Percentiles rank a stretch among this genome's conserved stretches.
phyloP scores from a whole-genome alignment of 129 eudicot genomes.

The Solidago caesia region DNA sequence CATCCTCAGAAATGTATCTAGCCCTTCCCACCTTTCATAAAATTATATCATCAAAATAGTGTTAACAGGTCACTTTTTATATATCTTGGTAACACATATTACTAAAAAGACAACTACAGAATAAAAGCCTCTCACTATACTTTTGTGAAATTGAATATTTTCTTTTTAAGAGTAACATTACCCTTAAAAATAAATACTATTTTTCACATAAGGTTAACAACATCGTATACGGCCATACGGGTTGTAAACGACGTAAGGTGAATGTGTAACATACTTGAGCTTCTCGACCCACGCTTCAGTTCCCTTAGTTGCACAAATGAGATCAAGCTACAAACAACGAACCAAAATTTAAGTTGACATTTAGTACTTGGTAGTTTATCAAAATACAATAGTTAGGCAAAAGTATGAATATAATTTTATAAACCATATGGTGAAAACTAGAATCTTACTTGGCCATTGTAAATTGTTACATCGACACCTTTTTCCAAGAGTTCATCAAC shows the following conservation, averaged over 20 bases:
- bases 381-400: too few species aligned
- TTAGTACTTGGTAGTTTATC: neutral
- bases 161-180: too few species aligned
- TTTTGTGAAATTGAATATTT: too few species aligned
- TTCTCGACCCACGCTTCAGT: slow-evolving; percentile 78
- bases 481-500: slow-evolving; percentile 60
- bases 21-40: slow-evolving; percentile 59
- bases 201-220: too few species aligned
- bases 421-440: neutral
- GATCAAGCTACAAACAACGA: slow-evolving; percentile 48
- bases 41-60: neutral
- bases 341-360: neutral
- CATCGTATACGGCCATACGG: too few species aligned
- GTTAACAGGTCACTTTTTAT: neutral
- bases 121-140: neutral
- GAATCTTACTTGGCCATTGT: slow-evolving; percentile 67
- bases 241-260: neutral
- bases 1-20: slow-evolving; percentile 41
- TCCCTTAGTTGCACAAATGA: slow-evolving; percentile 69
- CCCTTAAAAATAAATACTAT: too few species aligned
- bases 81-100: neutral
- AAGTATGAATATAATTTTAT: too few species aligned
- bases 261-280: slow-evolving; percentile 47
- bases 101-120: neutral
- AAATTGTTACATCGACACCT: slow-evolving; percentile 63